phyloP scores from a whole-genome alignment of 2,329 filamentous ascomycete genomes.

The Clarireedia homoeocarpa region DNA sequence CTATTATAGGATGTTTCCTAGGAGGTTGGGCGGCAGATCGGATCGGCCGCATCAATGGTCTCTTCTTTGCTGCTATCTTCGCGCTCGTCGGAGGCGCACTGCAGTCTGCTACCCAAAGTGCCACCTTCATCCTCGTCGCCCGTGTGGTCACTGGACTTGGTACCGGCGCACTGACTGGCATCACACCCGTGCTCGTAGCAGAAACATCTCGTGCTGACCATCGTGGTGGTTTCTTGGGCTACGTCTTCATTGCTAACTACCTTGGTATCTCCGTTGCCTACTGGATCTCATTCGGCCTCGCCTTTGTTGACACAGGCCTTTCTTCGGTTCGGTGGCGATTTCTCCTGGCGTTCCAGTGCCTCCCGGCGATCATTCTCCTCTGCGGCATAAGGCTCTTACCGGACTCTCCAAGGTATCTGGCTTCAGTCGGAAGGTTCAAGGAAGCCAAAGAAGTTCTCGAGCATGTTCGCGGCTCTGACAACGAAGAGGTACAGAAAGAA shows the following conservation, averaged over 20 bases:
- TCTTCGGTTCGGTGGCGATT: constrained; percentile 26
- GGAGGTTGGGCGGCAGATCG: constrained; percentile 43
- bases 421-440: constrained; percentile 10
- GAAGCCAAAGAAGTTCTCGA: constrained; percentile 13
- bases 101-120: constrained; percentile 16
- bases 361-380: constrained; percentile 36
- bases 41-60: constrained; percentile 44
- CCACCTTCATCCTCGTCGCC: constrained; percentile 28
- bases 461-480: constrained; percentile 9
- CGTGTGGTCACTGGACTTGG: constrained; percentile 28
- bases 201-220: constrained; percentile 24
- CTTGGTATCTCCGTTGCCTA: constrained; percentile 27
- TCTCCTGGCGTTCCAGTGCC: constrained; percentile 27
- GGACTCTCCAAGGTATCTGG: constrained; percentile 33
- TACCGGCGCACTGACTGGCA: constrained; percentile 28
- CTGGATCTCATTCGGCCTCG: constrained; percentile 32
- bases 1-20: constrained; percentile 25
- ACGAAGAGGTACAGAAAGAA: constrained; percentile 18
- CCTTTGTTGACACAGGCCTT: constrained; percentile 27
- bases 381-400: constrained; percentile 35
- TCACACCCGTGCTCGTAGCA: constrained; percentile 24
- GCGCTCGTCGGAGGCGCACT: constrained; percentile 26
- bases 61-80: constrained; percentile 36
- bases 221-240: constrained; percentile 25
- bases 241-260: constrained; percentile 27